Evolutionary conservation across 371 early-diverging fungal genomes (phyloP).

Genomic region (Mucor lusitanicus): DNA sequence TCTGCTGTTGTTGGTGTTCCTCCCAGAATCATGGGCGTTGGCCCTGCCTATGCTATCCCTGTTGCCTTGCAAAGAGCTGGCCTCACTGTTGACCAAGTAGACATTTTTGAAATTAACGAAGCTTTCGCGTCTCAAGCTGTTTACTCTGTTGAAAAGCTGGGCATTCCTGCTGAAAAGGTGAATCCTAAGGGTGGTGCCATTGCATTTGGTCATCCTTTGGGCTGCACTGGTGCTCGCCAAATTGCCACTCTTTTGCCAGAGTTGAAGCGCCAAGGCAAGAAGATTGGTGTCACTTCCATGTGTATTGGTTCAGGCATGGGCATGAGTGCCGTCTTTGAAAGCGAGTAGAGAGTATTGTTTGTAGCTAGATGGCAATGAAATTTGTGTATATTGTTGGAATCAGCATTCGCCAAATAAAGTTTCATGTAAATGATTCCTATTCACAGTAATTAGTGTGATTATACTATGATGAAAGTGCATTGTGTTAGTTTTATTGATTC

Average conservation of each 20-base stretch:
- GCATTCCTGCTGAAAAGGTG: constrained; percentile 85
- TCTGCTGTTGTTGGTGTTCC: constrained; percentile 89
- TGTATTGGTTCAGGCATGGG: constrained; percentile 98
- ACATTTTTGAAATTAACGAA: constrained; percentile 91
- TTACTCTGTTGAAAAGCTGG: constrained; percentile 86
- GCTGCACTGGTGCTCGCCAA: constrained; percentile 95
- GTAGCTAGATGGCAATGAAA: neutral
- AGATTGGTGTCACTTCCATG: constrained; percentile 89
- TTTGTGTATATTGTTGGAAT: neutral
- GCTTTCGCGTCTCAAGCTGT: constrained; percentile 98
- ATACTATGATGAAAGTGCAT: too few relatives aligned
- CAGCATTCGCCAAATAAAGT: neutral
- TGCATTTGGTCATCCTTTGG: constrained; percentile 62
- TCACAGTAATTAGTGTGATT: too few relatives aligned
- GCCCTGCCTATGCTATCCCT: constrained; percentile 96
- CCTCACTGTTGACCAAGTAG: constrained; percentile 76
- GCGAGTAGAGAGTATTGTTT: constrained; percentile 24
- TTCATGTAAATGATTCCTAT: too few relatives aligned
- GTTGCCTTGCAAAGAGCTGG: constrained; percentile 84
- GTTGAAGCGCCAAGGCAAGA: constrained; percentile 83
- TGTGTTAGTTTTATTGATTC: too few relatives aligned
- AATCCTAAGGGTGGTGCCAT: constrained; percentile 99
- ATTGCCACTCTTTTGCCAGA: constrained; percentile 94
- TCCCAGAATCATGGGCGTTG: constrained; percentile 94
- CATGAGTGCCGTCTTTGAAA: constrained; percentile 90